phyloP scores from a whole-genome alignment of 139 green algal genomes.

The Auxenochlorella pyrenoidosa region DNA sequence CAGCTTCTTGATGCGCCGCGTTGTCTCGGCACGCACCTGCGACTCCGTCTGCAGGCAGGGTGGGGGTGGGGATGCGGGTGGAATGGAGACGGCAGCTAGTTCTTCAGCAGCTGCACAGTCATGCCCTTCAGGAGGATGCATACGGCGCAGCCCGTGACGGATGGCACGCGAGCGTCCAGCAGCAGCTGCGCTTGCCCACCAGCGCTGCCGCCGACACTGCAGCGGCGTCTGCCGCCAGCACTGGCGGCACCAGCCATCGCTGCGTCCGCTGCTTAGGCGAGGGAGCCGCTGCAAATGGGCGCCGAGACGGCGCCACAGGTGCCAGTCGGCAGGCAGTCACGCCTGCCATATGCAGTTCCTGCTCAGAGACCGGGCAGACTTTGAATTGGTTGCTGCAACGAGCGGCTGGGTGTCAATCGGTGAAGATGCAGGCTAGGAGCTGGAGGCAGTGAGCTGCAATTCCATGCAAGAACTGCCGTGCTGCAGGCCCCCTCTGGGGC shows the following conservation, averaged over 20 bases:
- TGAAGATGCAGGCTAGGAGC: too few relatives aligned
- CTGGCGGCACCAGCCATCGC: too few relatives aligned
- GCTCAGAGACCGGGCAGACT: too few relatives aligned
- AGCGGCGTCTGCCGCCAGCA: background rate
- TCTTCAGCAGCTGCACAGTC: background rate
- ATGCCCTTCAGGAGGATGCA: background rate
- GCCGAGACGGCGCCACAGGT: too few relatives aligned
- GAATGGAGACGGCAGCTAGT: background rate
- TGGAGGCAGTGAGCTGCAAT: too few relatives aligned
- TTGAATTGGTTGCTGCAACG: too few relatives aligned
- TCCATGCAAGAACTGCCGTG: too few relatives aligned
- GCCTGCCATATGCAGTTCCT: too few relatives aligned
- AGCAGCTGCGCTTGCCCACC: background rate
- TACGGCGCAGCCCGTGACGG: background rate
- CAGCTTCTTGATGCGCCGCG: conserved; percentile 63
- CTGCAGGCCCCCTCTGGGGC: background rate
- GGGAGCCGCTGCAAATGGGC: background rate
- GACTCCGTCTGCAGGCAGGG: conserved; percentile 21
- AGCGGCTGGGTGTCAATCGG: too few relatives aligned
- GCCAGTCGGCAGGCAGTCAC: too few relatives aligned
- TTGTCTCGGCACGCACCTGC: conserved; percentile 49
- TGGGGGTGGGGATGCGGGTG: too few relatives aligned
- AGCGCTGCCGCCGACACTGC: background rate
- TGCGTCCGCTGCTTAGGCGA: background rate
- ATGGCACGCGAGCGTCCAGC: background rate